Evolutionary conservation across 768 basidiomycete genomes (phyloP), one percentile per base, ranked within the genome.

Genomic region (Xerocomus potaroensis): DNA sequence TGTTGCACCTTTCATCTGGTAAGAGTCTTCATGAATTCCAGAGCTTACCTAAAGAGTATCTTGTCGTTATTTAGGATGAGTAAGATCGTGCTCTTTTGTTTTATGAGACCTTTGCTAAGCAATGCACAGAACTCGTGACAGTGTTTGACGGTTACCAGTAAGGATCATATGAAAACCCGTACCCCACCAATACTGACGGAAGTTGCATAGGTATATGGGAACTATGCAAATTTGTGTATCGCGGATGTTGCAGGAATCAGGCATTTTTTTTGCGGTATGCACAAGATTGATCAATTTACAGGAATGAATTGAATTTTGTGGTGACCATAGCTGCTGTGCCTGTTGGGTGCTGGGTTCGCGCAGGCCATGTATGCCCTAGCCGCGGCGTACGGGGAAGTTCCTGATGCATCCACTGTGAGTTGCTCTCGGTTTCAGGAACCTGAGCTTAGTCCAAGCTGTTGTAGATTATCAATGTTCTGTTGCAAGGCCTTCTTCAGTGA

Each of bases 201-300:
- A 32, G 26, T 43, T 48, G n/a, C n/a, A 16, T 42, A 87, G 85
- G 59, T 88, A 88, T 56, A 81, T 97, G 37, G 93, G 93, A 8
- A 92, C 87, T 0, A 83, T 96, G 83, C 91, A 95, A 62, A 91
- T 97, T 23, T 94, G 93, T 50, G 82, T 95, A 2, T 82, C 89
- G 16, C 77, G 91, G 11, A 97, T 97, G 93, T 68, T 97, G 51
- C 84, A 87, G 60, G 92, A 97, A 66, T 93, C 91, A 16, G 84
- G 89, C 3, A 83, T 96, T 39, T 94, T 94, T 71, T 92, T 94
- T 66, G 87, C 87, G 42, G 87, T 94, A 56, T 31, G 76, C 67
- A 43, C 2, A 30, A 41, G 18, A 1, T 9, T 19, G n/a, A 8
- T 27, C 21, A 23, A 14, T 47, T 8, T 12, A 24, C 1, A 8